Evolutionary conservation across 306 rosid genomes (phyloP).

Genomic region (Sphenostylis stenocarpa): DNA sequence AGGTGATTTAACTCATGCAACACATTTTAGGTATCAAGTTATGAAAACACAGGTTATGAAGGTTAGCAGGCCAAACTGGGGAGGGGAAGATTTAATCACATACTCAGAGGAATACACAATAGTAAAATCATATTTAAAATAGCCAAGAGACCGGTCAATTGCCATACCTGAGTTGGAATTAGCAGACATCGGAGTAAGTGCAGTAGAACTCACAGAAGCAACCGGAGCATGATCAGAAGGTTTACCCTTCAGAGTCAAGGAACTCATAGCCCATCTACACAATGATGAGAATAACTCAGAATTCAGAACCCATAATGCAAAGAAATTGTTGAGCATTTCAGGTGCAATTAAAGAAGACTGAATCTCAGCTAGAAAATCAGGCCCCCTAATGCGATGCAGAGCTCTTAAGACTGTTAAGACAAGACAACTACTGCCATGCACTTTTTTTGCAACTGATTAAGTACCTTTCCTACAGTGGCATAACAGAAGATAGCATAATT

Average conservation of each 20-base stretch:
- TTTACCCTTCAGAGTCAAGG: constrained; percentile 91
- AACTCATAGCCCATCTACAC: constrained; percentile 99
- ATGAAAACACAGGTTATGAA: constrained; percentile 7
- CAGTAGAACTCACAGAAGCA: constrained; percentile 57
- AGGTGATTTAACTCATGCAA: constrained; percentile 5
- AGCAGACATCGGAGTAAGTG: constrained; percentile 55
- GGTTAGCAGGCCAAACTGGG: constrained; percentile 4
- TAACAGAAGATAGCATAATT: constrained; percentile 8
- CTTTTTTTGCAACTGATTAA: constrained; percentile 1
- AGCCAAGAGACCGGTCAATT: constrained; percentile 3
- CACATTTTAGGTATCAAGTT: background rate
- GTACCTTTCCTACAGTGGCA: background rate
- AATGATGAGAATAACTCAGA: constrained; percentile 16
- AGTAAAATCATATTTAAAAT: constrained; percentile 19
- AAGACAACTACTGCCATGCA: background rate
- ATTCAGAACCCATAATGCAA: constrained; percentile 22
- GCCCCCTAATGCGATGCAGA: background rate
- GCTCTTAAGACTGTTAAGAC: background rate
- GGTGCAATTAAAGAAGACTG: background rate
- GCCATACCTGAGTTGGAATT: constrained; percentile 69
- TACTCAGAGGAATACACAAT: constrained; percentile 9
- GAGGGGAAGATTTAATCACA: constrained; percentile 12
- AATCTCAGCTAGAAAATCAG: constrained; percentile 18
- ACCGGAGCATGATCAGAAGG: constrained; percentile 86
- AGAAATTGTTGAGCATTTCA: constrained; percentile 22